Evolutionary conservation across 1,284 basidiomycete species (phyloP), one percentile per base, ranked within the genome.

Genomic region (Apiotrichum porosum): DNA sequence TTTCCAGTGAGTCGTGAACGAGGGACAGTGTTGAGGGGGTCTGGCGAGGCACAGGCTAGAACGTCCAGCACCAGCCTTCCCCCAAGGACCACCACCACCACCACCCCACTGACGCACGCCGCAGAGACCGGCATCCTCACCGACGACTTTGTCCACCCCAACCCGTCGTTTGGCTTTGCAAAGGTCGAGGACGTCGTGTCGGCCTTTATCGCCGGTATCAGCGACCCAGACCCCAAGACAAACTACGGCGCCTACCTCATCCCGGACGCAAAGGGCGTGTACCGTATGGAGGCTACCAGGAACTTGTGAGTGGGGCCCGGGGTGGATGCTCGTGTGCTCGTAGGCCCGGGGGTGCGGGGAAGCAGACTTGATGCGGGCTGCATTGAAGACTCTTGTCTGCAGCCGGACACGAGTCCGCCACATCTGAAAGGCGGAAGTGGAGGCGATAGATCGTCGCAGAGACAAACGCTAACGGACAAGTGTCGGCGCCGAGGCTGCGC

Each of bases 211-310:
- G 28, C 32, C 4, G 43, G 38, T 3, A 51, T 51, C 36, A 49
- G 49, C 2, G 46, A 49, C 46, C 21, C 49, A 9, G 33, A 46
- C 40, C 37, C 42, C 32, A 51, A 49, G 53, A 48, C 43, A 15
- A 51, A 55, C 46, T 47, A 46, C 18, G 36, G 46, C 23, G 42
- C 39, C 28, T 55, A 48, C 39, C 53, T 55, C 21, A 51, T 55
- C 19, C 53, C 53, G 10, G 53, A 55, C 49, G 18, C 48, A 43
- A 36, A 37, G 32, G 53, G 53, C 37, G 53, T 55, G 24, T 55
- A 39, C 46, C 42, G 53, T 34, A 55, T 55, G 53, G 43, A 36
- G 13, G 26, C 53, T 17, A 42, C 39, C 3, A 38, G 46, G 3
- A 26, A 47, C 26, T 49, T 49, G 45, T 52, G 44, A 44, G 50